Evolutionary conservation across 257 asterid species (phyloP), one percentile per base, ranked within the genome.

Genomic region (Echites panduratus): DNA sequence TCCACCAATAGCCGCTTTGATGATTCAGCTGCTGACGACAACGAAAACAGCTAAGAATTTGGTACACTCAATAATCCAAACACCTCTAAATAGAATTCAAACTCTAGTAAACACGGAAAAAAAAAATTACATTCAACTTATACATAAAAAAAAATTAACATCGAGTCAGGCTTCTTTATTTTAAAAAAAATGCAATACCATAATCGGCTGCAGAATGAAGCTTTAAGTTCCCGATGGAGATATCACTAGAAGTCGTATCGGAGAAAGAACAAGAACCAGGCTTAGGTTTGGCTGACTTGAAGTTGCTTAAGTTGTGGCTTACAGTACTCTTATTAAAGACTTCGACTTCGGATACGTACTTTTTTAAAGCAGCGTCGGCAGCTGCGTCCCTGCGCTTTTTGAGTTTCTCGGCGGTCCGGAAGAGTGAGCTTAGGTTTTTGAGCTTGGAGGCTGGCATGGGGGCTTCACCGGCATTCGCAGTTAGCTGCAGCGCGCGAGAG

Each of bases 371-470:
- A 61, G 82, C 71, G 70, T 81, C 73, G 79, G 79, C 22, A 17
- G 82, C 44, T 5, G 63, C 65, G 73, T 63, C 9, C n/a, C 62
- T 66, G 43, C 83, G 79, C 12, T 68, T 53, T 13, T 75, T 72
- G 19, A 77, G 38, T 43, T 56, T 77, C 47, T 80, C 70, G 74
- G 87, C 86, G 80, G 84, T 72, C 44, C 91, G 87, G 79, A 78
- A 58, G 67, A 82, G 81, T 68, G 89, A 59, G 62, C 66, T 50
- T 74, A 87, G 87, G 86, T 79, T 81, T 83, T 80, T 78, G 77
- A 84, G 72, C 75, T 78, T 82, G 45, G 91, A 59, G 62, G 80
- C 63, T 27, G 83, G 89, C 89, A 84, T 85, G 71, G 44, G 86
- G 70, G 54, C 16, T 47, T 16, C 27, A 27, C 27, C 13, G 58